A percentile compares a stretch with the other conserved stretches of the same genome.
Conservation (phyloP, 208 protist species). For the Porcisia deanei region DNA sequence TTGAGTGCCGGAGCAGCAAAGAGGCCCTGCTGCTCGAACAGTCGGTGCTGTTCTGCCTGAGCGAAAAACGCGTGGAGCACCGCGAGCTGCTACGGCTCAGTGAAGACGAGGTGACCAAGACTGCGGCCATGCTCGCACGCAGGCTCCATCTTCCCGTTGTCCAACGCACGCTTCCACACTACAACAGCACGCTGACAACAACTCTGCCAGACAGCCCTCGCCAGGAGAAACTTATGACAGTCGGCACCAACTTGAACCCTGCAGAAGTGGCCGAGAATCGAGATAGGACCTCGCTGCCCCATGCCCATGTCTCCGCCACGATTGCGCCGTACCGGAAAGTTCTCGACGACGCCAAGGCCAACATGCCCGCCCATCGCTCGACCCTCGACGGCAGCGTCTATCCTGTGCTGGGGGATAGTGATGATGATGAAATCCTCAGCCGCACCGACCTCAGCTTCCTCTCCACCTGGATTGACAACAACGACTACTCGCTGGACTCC, state of each 20-base stretch:
- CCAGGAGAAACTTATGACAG: neutral
- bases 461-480: conserved; percentile 26
- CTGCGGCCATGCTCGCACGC: conserved; percentile 36
- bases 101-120: conserved; percentile 37
- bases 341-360: neutral
- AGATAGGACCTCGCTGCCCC: neutral
- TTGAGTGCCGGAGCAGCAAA: conserved; percentile 49
- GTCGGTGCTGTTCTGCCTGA: conserved; percentile 65
- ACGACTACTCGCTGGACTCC: conserved; percentile 31
- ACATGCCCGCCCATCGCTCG: neutral
- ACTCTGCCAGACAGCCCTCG: neutral
- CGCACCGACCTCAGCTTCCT: conserved; percentile 13
- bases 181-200: neutral
- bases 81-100: conserved; percentile 54
- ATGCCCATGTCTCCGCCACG: neutral
- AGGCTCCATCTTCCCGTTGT: conserved; percentile 39
- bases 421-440: conserved; percentile 22
- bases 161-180: conserved; percentile 18
- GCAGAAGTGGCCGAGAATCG: neutral
- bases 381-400: neutral
- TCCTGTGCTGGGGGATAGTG: neutral
- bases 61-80: conserved; percentile 48
- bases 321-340: conserved; percentile 2
- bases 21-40: conserved; percentile 78
- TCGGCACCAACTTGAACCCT: neutral